Percentiles rank a stretch among this genome's conserved stretches.
These are phyloP conservation scores for Entonaema liquescens DNA, from an alignment of 495 filamentous ascomycete species.

Conservation along the genomic window DNA sequence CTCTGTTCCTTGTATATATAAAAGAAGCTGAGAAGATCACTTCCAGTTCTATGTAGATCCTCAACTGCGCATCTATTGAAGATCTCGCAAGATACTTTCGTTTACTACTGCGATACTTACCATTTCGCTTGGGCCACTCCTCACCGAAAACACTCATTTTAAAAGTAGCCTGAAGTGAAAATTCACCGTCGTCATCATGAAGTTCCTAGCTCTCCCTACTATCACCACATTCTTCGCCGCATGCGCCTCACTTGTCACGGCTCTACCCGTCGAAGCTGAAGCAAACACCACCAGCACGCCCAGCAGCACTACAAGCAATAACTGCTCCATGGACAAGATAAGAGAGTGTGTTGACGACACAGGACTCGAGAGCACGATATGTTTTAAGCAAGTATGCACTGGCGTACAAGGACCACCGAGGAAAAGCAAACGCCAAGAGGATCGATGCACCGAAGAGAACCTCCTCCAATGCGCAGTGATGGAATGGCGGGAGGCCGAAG, in stretches of 20 bases:
- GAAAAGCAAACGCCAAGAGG: constrained; percentile 31
- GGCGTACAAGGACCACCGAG: constrained; percentile 1
- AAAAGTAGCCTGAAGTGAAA: constrained; percentile 7
- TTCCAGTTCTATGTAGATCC: constrained; percentile 32
- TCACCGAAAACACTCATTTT: constrained; percentile 18
- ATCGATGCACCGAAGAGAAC: constrained; percentile 40
- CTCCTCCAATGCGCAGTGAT: constrained; percentile 32
- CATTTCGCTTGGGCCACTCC: constrained; percentile 17
- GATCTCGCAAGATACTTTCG: constrained; percentile 28
- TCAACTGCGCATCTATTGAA: constrained; percentile 21
- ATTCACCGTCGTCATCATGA: constrained; percentile 16
- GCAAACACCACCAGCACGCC: not conserved
- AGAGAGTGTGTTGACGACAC: constrained; percentile 34
- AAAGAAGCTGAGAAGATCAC: constrained; percentile 31
- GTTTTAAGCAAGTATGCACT: constrained; percentile 34
- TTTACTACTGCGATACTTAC: constrained; percentile 23
- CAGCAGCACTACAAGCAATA: constrained; percentile 1
- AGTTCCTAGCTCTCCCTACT: constrained; percentile 23
- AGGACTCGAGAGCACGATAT: constrained; percentile 36
- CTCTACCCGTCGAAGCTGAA: constrained; percentile 18
- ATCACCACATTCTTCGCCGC: constrained; percentile 17
- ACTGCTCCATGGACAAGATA: constrained; percentile 27
- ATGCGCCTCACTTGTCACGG: constrained; percentile 18
- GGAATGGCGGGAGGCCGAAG: constrained; percentile 37
- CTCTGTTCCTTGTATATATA: constrained; percentile 20